Conservation (phyloP, 1,139 yeast genomes). For the Pneumocystis canis region DNA sequence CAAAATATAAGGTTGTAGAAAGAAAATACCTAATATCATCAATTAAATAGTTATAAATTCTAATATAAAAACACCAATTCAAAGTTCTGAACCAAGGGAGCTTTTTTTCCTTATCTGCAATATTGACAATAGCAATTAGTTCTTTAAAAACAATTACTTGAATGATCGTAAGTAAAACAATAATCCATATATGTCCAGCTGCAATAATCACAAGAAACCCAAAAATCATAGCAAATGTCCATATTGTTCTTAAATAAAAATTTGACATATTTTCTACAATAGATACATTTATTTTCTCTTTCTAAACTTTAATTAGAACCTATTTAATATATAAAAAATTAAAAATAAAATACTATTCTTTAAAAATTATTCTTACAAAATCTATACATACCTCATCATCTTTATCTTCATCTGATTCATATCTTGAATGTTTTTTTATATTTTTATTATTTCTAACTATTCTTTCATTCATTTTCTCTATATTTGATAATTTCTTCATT, state of each 20-base stretch:
- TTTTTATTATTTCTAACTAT: not conserved
- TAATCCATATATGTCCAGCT: slow-evolving; percentile 79
- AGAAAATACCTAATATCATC: slow-evolving; percentile 21
- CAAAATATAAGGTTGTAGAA: slow-evolving; percentile 67
- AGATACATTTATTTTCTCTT: not conserved
- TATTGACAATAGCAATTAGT: slow-evolving; percentile 68
- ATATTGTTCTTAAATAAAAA: slow-evolving; percentile 43
- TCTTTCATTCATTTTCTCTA: not conserved
- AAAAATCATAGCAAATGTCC: slow-evolving; percentile 85
- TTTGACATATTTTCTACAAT: not conserved
- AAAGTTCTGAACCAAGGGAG: slow-evolving; percentile 71
- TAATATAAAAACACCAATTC: slow-evolving; percentile 48
- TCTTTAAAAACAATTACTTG: slow-evolving; percentile 82
- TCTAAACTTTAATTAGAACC: not conserved
- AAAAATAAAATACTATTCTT: not conserved
- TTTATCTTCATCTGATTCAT: not conserved
- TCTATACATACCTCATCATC: not conserved
- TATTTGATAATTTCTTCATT: not conserved
- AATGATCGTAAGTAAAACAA: slow-evolving; percentile 51
- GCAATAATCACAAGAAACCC: slow-evolving; percentile 57
- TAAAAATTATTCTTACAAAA: no score
- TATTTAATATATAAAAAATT: not conserved
- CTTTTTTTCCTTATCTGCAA: slow-evolving; percentile 69
- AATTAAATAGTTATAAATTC: slow-evolving; percentile 30
- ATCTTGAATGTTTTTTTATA: not conserved